A percentile compares a stretch with the other conserved stretches of the same genome.
phyloP scores from a whole-genome alignment of 768 basidiomycete genomes.

The Porphyrellus cyaneotinctus region DNA sequence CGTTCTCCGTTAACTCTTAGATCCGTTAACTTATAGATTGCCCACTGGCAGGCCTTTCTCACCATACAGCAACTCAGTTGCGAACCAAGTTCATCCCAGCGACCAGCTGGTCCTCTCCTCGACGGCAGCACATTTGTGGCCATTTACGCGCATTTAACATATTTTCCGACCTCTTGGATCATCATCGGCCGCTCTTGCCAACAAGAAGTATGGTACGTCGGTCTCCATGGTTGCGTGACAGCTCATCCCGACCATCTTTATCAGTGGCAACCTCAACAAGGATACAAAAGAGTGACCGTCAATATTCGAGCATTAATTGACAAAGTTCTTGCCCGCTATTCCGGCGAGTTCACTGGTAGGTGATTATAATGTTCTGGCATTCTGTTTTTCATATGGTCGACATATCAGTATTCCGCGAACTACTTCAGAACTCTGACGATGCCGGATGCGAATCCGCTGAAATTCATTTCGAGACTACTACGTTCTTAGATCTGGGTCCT shows the following conservation, averaged over 20 bases:
- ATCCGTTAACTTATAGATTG: too few species aligned
- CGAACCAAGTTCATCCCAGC: too few species aligned
- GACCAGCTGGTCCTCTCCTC: too few species aligned
- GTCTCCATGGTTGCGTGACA: not conserved
- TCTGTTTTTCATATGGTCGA: not conserved
- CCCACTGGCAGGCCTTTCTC: too few species aligned
- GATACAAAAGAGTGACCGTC: not conserved
- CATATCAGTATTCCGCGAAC: not conserved
- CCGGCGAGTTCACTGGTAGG: not conserved
- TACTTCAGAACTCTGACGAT: constrained; percentile 3
- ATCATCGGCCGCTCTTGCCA: not conserved
- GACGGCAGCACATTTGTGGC: too few species aligned
- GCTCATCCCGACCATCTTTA: not conserved
- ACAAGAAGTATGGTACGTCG: not conserved
- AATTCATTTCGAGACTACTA: not conserved
- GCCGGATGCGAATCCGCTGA: not conserved
- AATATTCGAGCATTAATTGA: not conserved
- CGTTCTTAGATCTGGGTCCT: not conserved
- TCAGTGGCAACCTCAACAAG: not conserved
- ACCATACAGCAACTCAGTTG: not conserved
- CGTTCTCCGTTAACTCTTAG: too few species aligned
- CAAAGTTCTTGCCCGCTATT: not conserved
- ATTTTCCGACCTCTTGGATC: not conserved
- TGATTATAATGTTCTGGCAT: not conserved
- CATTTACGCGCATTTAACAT: not conserved